A percentile compares a stretch with the other conserved stretches of the same genome.
These are phyloP conservation scores for Zygosaccharomyces pseudobailii DNA, from an alignment of 1,139 yeast species.

Conservation along the genomic window DNA sequence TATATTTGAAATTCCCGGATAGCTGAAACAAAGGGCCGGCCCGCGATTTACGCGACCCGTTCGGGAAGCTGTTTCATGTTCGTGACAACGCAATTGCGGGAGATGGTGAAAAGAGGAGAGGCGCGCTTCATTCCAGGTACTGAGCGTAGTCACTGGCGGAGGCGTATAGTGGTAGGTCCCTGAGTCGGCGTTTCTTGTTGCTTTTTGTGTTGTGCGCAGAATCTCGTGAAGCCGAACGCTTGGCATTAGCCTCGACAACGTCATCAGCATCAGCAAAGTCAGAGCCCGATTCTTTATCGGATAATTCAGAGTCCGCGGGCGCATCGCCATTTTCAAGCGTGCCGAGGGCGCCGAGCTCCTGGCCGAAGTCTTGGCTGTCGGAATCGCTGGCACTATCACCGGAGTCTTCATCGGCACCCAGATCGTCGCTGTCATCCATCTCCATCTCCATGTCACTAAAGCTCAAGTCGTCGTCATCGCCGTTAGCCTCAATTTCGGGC, in stretches of 20 bases:
- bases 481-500: constrained; percentile 72
- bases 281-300: constrained; percentile 15
- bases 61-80: constrained; percentile 2
- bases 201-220: constrained; percentile 37
- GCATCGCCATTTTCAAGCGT: constrained; percentile 30
- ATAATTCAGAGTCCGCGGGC: constrained; percentile 24
- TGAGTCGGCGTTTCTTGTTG: constrained; percentile 54
- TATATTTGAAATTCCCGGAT: not conserved
- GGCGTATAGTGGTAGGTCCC: constrained; percentile 78
- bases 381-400: constrained; percentile 26
- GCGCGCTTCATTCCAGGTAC: constrained; percentile 3
- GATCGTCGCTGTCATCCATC: constrained; percentile 32
- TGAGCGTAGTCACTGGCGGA: constrained; percentile 80
- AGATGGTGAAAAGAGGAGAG: not conserved
- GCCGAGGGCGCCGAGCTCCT: constrained; percentile 33
- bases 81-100: not conserved
- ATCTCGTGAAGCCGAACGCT: not conserved
- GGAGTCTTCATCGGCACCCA: constrained; percentile 15
- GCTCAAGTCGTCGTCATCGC: constrained; percentile 46
- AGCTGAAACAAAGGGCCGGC: not conserved
- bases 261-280: constrained; percentile 23
- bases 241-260: constrained; percentile 13
- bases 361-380: constrained; percentile 29
- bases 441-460: constrained; percentile 43
- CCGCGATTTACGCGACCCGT: constrained; percentile 1